Conservation (phyloP, 306 rosid species). For the Prunus persica region DNA sequence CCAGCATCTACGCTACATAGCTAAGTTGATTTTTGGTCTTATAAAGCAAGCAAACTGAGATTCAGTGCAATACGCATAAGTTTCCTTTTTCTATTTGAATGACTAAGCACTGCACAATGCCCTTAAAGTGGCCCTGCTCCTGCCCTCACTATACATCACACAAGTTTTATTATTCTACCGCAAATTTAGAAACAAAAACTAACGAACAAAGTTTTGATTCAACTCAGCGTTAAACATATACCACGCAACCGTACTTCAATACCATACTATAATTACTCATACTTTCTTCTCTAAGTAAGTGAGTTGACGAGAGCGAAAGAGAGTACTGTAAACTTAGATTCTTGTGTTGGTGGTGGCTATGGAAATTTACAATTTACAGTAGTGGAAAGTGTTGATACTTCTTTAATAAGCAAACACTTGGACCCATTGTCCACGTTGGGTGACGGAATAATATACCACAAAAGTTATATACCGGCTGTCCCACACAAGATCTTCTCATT, state of each 20-base stretch:
- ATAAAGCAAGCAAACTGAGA: slow-evolving; percentile 12
- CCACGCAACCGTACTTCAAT: no score
- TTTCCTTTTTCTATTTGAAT: background rate
- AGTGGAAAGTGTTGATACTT: background rate
- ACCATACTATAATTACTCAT: no score
- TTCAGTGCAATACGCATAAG: slow-evolving; percentile 4
- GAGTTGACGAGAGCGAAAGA: no score
- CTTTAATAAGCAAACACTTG: slow-evolving; percentile 25
- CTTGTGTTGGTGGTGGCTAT: background rate
- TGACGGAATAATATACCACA: slow-evolving; percentile 27
- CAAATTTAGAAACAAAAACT: background rate
- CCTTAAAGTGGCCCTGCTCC: background rate
- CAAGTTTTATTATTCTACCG: background rate
- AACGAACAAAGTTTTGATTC: background rate
- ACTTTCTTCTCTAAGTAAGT: no score
- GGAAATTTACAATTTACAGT: background rate
- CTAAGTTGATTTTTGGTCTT: slow-evolving; percentile 11
- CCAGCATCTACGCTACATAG: background rate
- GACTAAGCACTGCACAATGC: slow-evolving; percentile 7
- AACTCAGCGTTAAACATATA: background rate
- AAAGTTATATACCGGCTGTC: slow-evolving; percentile 29
- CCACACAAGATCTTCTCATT: slow-evolving; percentile 47
- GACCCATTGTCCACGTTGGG: slow-evolving; percentile 48
- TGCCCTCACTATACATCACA: background rate
- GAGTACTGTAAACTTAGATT: background rate